Evolutionary conservation across 78 protist genomes (phyloP).

Genomic region (Ministeria vibrans): DNA sequence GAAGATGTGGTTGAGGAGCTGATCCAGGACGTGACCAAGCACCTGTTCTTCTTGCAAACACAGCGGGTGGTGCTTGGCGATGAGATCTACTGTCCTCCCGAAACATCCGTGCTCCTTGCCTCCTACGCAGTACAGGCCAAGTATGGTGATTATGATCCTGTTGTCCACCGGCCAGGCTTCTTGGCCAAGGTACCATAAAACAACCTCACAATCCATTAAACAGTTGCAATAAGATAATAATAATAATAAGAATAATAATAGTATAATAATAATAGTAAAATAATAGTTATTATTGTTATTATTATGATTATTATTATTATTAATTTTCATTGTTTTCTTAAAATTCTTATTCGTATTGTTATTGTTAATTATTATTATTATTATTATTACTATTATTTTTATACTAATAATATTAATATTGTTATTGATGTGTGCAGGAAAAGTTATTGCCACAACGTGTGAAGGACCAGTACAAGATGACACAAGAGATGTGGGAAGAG

Average conservation of each 20-base stretch:
- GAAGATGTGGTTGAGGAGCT: conserved; percentile 11
- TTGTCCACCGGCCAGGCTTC: neutral
- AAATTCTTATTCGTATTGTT: too few relatives aligned
- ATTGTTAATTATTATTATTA: too few relatives aligned
- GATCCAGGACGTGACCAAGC: neutral
- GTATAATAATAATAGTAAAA: too few relatives aligned
- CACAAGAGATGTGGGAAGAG: neutral
- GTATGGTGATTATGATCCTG: neutral
- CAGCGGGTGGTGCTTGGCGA: neutral
- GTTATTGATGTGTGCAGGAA: too few relatives aligned
- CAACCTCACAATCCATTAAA: too few relatives aligned
- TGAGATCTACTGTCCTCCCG: conserved; percentile 2
- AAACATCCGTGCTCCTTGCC: conserved; percentile 1
- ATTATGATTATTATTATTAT: too few relatives aligned
- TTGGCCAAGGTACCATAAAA: neutral
- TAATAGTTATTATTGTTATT: too few relatives aligned
- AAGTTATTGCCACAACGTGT: neutral
- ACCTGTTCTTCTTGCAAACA: conserved; percentile 1
- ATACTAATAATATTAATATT: too few relatives aligned
- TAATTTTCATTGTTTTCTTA: too few relatives aligned
- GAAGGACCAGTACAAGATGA: neutral
- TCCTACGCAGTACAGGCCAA: conserved; percentile 9
- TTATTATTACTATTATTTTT: too few relatives aligned
- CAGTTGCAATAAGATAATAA: too few relatives aligned
- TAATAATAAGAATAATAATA: too few relatives aligned